Percentiles rank a stretch among this genome's conserved stretches.
phyloP scores from a whole-genome alignment of 257 asterid species.

The Solanum sejunctum region DNA sequence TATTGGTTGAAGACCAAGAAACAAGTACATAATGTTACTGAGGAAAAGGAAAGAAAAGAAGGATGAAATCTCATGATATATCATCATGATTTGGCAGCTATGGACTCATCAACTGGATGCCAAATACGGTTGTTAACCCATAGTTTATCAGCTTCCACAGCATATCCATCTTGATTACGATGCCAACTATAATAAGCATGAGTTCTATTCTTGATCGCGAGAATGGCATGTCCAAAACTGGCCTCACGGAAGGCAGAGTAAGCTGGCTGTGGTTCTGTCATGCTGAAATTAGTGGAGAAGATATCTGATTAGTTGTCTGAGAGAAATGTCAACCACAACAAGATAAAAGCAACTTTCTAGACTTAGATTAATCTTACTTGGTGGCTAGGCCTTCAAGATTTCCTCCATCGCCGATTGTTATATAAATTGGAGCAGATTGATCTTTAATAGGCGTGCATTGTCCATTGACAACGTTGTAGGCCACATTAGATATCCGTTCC shows the following conservation, averaged over 20 bases:
- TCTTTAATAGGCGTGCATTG: conserved; percentile 34
- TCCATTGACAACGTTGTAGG: conserved; percentile 49
- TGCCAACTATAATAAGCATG: conserved; percentile 79
- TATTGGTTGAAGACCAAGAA: not conserved
- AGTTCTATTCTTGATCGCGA: conserved; percentile 63
- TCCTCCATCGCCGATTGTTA: conserved; percentile 66
- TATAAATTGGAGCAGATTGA: conserved; percentile 48
- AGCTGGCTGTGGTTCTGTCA: conserved; percentile 79
- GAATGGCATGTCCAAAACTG: conserved; percentile 80
- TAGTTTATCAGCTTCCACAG: conserved; percentile 58
- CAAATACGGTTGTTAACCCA: conserved; percentile 63
- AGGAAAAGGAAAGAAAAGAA: not conserved
- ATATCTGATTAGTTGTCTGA: not conserved
- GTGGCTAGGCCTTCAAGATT: conserved; percentile 55
- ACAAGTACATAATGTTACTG: not conserved
- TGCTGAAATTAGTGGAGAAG: conserved; percentile 25
- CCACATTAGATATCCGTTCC: conserved; percentile 57
- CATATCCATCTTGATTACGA: conserved; percentile 66
- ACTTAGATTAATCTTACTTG: conserved; percentile 19
- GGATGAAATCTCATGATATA: not conserved
- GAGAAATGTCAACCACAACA: not conserved
- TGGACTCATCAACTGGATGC: conserved; percentile 49
- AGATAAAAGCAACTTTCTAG: not conserved
- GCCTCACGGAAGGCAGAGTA: conserved; percentile 88
- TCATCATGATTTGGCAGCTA: conserved; percentile 9